Base-by-base conservation (phyloP, 305 asterid genomes). In the Rubia tinctorum region DNA sequence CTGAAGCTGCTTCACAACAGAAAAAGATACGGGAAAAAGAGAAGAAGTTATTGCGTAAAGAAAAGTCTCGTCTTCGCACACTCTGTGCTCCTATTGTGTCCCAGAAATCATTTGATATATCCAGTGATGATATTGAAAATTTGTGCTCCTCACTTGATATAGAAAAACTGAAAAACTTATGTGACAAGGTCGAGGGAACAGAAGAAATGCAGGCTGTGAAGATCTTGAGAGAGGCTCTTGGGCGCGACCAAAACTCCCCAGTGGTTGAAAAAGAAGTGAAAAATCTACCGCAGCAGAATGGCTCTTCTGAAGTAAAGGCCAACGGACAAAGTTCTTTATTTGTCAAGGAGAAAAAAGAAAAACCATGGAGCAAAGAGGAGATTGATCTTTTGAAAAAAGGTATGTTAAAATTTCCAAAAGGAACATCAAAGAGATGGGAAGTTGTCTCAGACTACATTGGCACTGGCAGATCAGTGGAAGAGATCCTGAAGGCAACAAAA, bases 341-440 rank as follows among this genome's bases (percentile, higher is more conserved):
- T 79, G 73, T 81, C 76, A 69, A 14, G 43, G 90, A 85, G 90
- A 95, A 86, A 74, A 88, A 58, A 79, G 95, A 88, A 75, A 88
- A 83, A 70, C 86, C 95, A n/a, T 95, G 98, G 99, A 77, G 78
- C 72, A 90, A 79, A 79, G 97, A 89, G 78, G 99, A 95, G 90
- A 86, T 95, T 76, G 99, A 95, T 72, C 97, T 95, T 69, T 59
- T 95, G 83, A 89, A 96, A 30, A 95, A 95, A 85, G 99, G 91
- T 45, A 73, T 90, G 83, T 81, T 23, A 83, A 95, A 95, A 80
- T 95, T 80, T 83, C 99, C 97, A 14, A 92, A 90, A 86, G 99
- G 99, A 72, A 95, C 98, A 56, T 92, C 99, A 22, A 79, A 95
- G 60, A 87, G 99, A 80, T 95, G 98, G 98, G 99, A 95, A 84